Base-by-base conservation (phyloP, 2,329 filamentous ascomycete species). In the Plectosphaerella sp. region DNA sequence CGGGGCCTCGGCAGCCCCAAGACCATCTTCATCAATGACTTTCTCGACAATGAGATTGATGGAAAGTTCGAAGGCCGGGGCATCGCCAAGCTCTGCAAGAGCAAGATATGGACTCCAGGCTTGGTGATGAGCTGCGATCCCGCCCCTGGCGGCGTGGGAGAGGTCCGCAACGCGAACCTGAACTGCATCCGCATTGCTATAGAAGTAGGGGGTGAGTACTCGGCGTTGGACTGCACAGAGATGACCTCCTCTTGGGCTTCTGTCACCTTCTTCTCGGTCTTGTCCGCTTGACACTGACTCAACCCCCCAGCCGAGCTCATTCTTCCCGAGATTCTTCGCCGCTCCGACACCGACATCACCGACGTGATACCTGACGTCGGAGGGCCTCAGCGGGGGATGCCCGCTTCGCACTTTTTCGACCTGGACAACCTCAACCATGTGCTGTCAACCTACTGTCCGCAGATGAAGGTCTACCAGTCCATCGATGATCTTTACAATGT, bases 141-240 rank as follows among this genome's bases (percentile, higher is more conserved):
- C n/a, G 64, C 68, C 6, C 62, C 69, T 2, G 76, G 73, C 3
- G 73, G 72, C 5, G 58, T 78, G n/a, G 72, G 66, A 6, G 66
- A 70, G 49, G 69, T 76, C 16, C 70, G 73, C 53, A 74, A 74
- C 56, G 70, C 68, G n/a, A 62, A 73, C 36, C 60, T 77, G 49
- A 70, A 69, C 52, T 77, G 75, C 59, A 59, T 78, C 20, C 68
- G 73, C 43, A 68, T 73, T 49, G 73, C 72, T 14, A 75, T 77
- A 33, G 72, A 76, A 62, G 71, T 73, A 42, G 75, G 75, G 50
- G 74, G 75, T 67, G 55, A 58, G 59, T 68, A 64, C 24, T 41
- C 60, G 14, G n/a, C n/a, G n/a, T n/a, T n/a, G n/a, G n/a, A n/a
- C n/a, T n/a, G n/a, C n/a, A n/a, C n/a, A n/a, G n/a, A n/a, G n/a